Evolutionary conservation across 441 rosid genomes (phyloP).

Genomic region (Lepidium campestre): DNA sequence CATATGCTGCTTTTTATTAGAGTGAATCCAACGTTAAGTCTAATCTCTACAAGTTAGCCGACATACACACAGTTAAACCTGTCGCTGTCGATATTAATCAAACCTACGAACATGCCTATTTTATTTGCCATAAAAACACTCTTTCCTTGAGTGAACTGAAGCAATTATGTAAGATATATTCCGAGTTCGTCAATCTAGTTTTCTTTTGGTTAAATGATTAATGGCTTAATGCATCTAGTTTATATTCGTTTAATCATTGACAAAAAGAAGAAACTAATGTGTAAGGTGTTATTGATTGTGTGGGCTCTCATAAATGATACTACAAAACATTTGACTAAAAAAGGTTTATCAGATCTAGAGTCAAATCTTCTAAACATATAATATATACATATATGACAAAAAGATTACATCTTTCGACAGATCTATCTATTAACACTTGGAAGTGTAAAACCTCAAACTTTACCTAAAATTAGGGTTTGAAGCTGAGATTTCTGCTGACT

Average conservation of each 20-base stretch:
- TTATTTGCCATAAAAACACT: not conserved
- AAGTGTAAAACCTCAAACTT: constrained; percentile 12
- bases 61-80: not conserved
- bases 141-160: not conserved
- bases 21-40: constrained; percentile 1
- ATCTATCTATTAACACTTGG: constrained; percentile 6
- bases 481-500: constrained; percentile 2
- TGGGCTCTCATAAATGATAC: not conserved
- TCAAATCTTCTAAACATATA: not conserved
- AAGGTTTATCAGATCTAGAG: not conserved
- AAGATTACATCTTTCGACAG: not conserved
- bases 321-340: not conserved
- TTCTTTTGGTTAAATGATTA: too few relatives aligned
- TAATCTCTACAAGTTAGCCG: not conserved
- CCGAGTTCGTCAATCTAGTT: too few relatives aligned
- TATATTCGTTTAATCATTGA: too few relatives aligned
- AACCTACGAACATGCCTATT: not conserved
- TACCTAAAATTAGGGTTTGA: constrained; percentile 13
- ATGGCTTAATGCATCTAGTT: too few relatives aligned
- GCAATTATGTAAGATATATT: too few relatives aligned
- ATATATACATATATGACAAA: not conserved
- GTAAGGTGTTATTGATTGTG: too few relatives aligned
- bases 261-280: too few relatives aligned
- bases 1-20: not conserved
- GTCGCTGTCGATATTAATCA: not conserved